These are phyloP conservation scores for Dactylis glomerata DNA, from an alignment of 176 grass and related monocot species.

Conservation along the genomic window DNA sequence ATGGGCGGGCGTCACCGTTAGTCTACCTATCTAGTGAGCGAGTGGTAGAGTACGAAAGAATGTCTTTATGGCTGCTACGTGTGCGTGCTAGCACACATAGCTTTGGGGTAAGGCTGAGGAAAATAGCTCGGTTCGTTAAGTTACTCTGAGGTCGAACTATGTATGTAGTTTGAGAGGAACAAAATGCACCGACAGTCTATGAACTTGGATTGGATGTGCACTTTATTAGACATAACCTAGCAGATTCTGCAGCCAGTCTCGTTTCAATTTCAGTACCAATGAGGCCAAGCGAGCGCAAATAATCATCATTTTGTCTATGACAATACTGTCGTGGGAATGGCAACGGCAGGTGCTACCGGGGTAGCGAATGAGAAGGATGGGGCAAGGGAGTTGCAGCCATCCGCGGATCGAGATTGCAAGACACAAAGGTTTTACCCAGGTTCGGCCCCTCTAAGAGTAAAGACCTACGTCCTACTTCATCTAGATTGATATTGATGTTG, in stretches of 20 bases:
- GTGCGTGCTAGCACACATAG: background rate
- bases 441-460: no score
- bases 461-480: no score
- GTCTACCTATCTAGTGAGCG: background rate
- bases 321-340: no score
- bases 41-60: background rate
- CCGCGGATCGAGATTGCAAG: no score
- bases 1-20: background rate
- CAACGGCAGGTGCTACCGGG: no score
- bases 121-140: background rate
- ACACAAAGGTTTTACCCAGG: no score
- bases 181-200: background rate
- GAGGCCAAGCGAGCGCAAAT: no score
- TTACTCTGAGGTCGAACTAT: background rate
- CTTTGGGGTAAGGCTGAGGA: background rate
- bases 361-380: no score
- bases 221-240: background rate
- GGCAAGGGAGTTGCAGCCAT: no score
- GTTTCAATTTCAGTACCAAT: no score
- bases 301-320: no score
- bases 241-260: background rate
- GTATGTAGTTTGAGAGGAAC: background rate
- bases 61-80: background rate
- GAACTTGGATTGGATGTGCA: background rate
- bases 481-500: no score